Conservation (phyloP, 2,329 filamentous ascomycete species). For the Ascosphaera aggregata region DNA sequence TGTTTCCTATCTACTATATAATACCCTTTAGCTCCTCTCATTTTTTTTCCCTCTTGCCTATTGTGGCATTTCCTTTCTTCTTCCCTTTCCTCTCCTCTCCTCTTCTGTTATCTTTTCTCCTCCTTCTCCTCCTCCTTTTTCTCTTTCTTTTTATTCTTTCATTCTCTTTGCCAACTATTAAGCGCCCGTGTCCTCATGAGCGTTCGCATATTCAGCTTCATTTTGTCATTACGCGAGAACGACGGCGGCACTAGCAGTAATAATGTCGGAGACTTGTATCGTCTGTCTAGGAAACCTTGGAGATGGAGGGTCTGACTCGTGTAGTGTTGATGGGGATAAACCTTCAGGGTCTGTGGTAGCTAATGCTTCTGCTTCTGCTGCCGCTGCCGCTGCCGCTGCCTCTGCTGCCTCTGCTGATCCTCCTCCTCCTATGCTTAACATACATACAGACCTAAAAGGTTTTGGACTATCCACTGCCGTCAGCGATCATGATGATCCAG, state of each 20-base stretch:
- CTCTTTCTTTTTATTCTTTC: not conserved
- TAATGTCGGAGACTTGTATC: slow-evolving; percentile 46
- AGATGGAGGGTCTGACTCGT: slow-evolving; percentile 29
- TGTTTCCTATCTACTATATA: slow-evolving; percentile 5
- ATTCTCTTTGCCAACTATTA: not conserved
- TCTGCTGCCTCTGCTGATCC: slow-evolving; percentile 12
- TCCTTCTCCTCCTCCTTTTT: not conserved
- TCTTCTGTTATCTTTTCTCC: slow-evolving; percentile 4
- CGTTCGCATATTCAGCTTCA: no score
- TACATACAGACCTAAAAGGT: slow-evolving; percentile 8
- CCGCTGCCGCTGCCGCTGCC: slow-evolving; percentile 9
- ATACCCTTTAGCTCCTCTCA: not conserved
- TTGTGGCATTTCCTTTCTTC: slow-evolving; percentile 4
- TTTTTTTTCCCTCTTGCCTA: not conserved
- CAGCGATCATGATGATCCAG: slow-evolving; percentile 9
- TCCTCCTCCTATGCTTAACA: slow-evolving; percentile 12
- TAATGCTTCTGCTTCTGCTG: no score
- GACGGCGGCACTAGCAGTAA: not conserved
- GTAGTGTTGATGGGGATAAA: slow-evolving; percentile 5
- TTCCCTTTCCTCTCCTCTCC: slow-evolving; percentile 8
- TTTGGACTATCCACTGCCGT: slow-evolving; percentile 8
- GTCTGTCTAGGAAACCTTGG: slow-evolving; percentile 48
- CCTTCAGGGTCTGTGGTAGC: not conserved
- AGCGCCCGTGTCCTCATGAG: slow-evolving; percentile 16
- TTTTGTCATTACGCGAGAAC: not conserved